Evolutionary conservation across 495 filamentous ascomycete species (phyloP), one percentile per base, ranked within the genome.

Genomic region (Podospora sp.): DNA sequence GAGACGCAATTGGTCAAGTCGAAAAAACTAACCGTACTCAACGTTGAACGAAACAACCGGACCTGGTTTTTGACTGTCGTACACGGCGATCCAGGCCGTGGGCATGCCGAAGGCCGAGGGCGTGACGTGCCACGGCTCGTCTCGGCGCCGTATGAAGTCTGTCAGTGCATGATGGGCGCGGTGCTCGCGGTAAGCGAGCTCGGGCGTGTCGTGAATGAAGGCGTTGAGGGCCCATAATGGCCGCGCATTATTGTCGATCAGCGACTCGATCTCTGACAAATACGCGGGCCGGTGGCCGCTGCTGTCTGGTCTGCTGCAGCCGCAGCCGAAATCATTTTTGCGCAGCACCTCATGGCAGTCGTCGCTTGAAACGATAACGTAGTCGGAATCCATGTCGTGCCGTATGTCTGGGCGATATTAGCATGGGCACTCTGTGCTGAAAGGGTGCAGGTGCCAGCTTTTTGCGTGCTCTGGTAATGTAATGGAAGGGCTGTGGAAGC

Each of bases 161-260:
- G 84, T 86, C 63, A 89, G 77, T 3, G 83, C 80, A 62, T 87
- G 79, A 68, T 89, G 87, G 18, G 88, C 85, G 12, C 77, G 82
- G 72, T 81, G 77, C 62, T 90, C 88, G 62, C 85, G 64, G 62
- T 83, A 89, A 0, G 81, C 84, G 0, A 86, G 77, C 71, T 90
- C 87, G 0, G 88, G 87, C 62, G 88, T 84, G 5, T 84, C 84
- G 76, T 87, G 87, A 26, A 90, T 88, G 76, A 85, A 79, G 24
- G 71, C 73, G 64, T 82, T 84, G 57, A 84, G 66, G 5, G 75
- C 69, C 77, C 80, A 80, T 14, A 83, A 65, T 1, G 72, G 72
- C 12, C 77, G 74, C 16, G 71, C 69, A 16, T 81, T 69, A 56
- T 59, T 71, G 56, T 81, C 74, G 18, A 84, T 63, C 61, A 72